Base-by-base conservation (phyloP, 2,329 filamentous ascomycete genomes). In the Orbilia brochopaga region DNA sequence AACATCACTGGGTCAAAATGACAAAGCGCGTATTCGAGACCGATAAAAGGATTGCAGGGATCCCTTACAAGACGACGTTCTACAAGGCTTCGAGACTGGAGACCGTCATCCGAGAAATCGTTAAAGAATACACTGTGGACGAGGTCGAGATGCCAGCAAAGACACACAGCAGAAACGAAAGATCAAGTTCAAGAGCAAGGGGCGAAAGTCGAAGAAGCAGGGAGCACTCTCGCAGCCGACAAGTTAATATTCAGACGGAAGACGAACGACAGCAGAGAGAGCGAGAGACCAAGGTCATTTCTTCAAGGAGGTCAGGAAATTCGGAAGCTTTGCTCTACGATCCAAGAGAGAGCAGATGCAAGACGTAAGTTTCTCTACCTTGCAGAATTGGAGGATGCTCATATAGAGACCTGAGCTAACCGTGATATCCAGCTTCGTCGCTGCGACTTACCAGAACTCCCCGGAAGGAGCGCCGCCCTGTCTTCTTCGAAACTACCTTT, bases 31-130 rank as follows among this genome's bases (percentile, higher is more conserved):
- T 97, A 0, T 99, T 99, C 77, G 90, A 97, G 81, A 97, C 93
- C 2, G 93, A 99, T 82, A 99, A 99, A 83, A 97, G 92, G 1
- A 90, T 97, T 76, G 91, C 90, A 37, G 93, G 93, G 13, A 96
- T 99, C 69, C 93, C 94, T 0, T 96, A 94, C 78, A 88, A 91
- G 46, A 67, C 65, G n/a, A 97, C 94, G 0, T 81, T 97, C 32
- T 97, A 97, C 85, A 97, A 99, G 81, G 94, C 94, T 15, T 96
- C 91, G 51, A 93, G 91, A 80, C 83, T 99, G 55, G 93, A 97
- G 79, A 91, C 96, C 75, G 92, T 92, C 2, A 97, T 97, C 77
- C 87, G 87, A 78, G 89, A 94, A 76, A 91, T 90, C 74, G 92
- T 97, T 10, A 84, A 88, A 72, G 90, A 95, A 78, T 88, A 92